Base-by-base conservation (phyloP, 2,329 filamentous ascomycete species). In the Aspergillus phoenicis region DNA sequence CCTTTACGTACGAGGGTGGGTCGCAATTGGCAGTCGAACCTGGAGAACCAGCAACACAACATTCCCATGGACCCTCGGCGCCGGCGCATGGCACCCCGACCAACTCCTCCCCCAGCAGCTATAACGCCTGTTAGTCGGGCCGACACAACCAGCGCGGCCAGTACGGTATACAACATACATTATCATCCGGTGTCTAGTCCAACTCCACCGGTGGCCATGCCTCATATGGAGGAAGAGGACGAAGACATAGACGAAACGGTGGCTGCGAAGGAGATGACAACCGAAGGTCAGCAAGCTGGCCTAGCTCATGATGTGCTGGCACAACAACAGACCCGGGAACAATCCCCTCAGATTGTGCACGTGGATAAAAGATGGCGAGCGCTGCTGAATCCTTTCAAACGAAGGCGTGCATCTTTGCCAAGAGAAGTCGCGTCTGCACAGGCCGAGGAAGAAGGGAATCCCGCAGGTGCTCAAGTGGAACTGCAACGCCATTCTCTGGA, bases 161-260 rank as follows among this genome's bases (percentile, higher is more conserved):
- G 86, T 63, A 89, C 87, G 1, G 83, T 88, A 4, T 89, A 89
- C 68, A 83, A 85, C 55, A 83, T 89, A 30, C 83, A 84, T 30
- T 87, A 88, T 68, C 84, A 88, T 67, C 81, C 84, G 13, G 78
- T 84, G 8, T 75, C 77, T 15, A 82, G 81, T 53, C 78, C 78
- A 59, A 83, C 80, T 41, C 81, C 74, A 53, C 75, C 77, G 2
- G 73, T 74, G n/a, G 65, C 66, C 15, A 74, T 77, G 63, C 71
- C 71, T 17, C 69, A 74, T 30, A 71, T 71, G 71, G 68, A 72
- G 26, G 71, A 71, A 58, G 73, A 74, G 41, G 70, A 69, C 5
- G 73, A 75, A 36, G 30, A 64, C 5, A 66, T 70, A 6, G 64
- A 62, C 20, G 62, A 63, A 20, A 52, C 56, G 13, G 56, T 48